Conservation (phyloP, 2,329 filamentous ascomycete species). For the Pyrenophora tritici-repentis region DNA sequence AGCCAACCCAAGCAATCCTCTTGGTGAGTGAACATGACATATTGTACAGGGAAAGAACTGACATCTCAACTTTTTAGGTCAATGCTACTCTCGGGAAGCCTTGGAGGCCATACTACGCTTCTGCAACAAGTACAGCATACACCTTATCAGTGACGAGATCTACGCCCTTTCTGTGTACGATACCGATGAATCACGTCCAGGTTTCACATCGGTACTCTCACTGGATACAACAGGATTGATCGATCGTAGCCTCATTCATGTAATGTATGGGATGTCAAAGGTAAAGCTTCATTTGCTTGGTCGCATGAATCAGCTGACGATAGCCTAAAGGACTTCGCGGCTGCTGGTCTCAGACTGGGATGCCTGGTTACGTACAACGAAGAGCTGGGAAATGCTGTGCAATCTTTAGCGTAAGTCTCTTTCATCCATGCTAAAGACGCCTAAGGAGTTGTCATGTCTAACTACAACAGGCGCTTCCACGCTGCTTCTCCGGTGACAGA, state of each 20-base stretch:
- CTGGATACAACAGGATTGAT: constrained; percentile 48
- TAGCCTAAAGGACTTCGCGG: constrained; percentile 55
- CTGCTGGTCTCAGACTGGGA: constrained; percentile 52
- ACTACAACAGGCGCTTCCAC: constrained; percentile 35
- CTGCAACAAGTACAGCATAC: constrained; percentile 57
- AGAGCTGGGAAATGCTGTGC: constrained; percentile 22
- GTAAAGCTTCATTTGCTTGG: not conserved
- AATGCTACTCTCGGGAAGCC: constrained; percentile 44
- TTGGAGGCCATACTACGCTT: constrained; percentile 54
- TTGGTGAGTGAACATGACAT: constrained; percentile 38
- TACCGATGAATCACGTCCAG: constrained; percentile 7
- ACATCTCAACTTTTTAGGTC: not conserved
- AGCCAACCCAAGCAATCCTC: constrained; percentile 59
- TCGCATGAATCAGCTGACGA: not conserved
- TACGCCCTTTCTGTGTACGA: constrained; percentile 59
- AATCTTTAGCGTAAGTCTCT: constrained; percentile 33
- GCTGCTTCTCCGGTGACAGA: constrained; percentile 23
- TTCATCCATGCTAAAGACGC: not conserved
- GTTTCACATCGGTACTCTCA: constrained; percentile 33
- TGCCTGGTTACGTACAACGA: constrained; percentile 24
- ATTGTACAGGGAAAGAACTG: not conserved
- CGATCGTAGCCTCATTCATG: constrained; percentile 57
- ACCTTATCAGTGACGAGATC: constrained; percentile 64
- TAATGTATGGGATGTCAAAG: constrained; percentile 53
- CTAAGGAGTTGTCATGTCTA: not conserved